Evolutionary conservation across 169 alveolate species (phyloP).

Genomic region (Babesia sp.): DNA sequence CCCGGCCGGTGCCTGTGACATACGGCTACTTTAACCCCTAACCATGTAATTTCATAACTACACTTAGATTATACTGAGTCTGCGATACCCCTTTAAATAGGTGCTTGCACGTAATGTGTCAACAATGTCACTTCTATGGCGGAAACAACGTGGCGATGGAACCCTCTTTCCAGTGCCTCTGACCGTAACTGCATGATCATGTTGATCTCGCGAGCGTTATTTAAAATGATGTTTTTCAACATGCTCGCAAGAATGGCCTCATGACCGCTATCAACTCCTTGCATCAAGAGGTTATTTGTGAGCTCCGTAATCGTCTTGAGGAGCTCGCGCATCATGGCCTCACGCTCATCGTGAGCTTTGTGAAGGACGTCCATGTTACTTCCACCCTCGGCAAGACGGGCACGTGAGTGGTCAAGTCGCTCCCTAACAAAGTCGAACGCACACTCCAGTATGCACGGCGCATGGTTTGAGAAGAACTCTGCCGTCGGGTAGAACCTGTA

Average conservation of each 20-base stretch:
- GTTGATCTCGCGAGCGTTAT: not conserved
- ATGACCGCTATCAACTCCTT: not conserved
- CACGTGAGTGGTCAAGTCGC: constrained; percentile 16
- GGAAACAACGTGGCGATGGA: constrained; percentile 8
- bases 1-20: constrained; percentile 56
- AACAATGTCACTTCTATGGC: constrained; percentile 10
- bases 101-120: not conserved
- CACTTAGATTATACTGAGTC: not conserved
- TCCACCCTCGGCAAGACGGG: not conserved
- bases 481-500: constrained; percentile 24
- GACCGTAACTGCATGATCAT: not conserved
- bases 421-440: constrained; percentile 18
- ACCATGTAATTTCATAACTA: not conserved
- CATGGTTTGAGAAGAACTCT: constrained; percentile 45
- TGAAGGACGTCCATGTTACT: not conserved
- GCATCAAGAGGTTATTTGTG: constrained; percentile 7
- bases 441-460: constrained; percentile 13
- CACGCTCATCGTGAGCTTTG: not conserved
- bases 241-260: constrained; percentile 13
- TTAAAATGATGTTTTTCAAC: constrained; percentile 3
- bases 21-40: constrained; percentile 47
- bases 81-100: not conserved
- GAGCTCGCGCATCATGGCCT: constrained; percentile 2
- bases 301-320: not conserved
- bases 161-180: constrained; percentile 7